Conservation (phyloP, 1,284 basidiomycete genomes). For the Inonotus obliquus region DNA sequence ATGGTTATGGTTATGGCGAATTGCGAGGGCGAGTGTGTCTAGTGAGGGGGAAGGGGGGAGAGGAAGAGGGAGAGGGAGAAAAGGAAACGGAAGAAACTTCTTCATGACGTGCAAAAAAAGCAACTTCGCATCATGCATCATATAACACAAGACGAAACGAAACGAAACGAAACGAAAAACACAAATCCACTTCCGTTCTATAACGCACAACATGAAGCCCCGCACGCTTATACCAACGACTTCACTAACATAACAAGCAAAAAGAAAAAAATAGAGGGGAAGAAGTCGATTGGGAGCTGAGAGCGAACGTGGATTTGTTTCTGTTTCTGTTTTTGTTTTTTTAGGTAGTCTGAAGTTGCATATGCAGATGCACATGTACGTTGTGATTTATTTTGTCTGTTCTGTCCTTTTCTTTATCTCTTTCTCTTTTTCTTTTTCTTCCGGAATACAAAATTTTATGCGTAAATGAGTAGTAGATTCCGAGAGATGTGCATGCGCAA, state of each 20-base stretch:
- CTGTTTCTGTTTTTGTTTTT: neutral
- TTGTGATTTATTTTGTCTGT: too few species aligned
- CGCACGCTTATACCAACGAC: constrained; percentile 91
- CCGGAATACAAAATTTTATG: too few species aligned
- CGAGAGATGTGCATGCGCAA: too few species aligned
- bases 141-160: too few species aligned
- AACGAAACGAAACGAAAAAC: neutral
- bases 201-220: constrained; percentile 81
- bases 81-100: constrained; percentile 10
- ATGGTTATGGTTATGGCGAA: constrained; percentile 1
- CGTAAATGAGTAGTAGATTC: too few species aligned
- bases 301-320: neutral
- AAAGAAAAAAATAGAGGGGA: constrained; percentile 29
- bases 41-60: constrained; percentile 17
- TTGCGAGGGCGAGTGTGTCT: constrained; percentile 5
- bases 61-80: too few species aligned
- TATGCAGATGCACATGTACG: too few species aligned
- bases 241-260: constrained; percentile 31
- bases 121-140: too few species aligned
- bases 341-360: too few species aligned
- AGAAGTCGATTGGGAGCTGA: constrained; percentile 86
- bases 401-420: too few species aligned
- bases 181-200: constrained; percentile 36
- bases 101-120: constrained; percentile 20
- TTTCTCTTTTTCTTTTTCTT: too few species aligned